Evolutionary conservation across 441 rosid genomes (phyloP).

Genomic region (Gossypium trilobum): DNA sequence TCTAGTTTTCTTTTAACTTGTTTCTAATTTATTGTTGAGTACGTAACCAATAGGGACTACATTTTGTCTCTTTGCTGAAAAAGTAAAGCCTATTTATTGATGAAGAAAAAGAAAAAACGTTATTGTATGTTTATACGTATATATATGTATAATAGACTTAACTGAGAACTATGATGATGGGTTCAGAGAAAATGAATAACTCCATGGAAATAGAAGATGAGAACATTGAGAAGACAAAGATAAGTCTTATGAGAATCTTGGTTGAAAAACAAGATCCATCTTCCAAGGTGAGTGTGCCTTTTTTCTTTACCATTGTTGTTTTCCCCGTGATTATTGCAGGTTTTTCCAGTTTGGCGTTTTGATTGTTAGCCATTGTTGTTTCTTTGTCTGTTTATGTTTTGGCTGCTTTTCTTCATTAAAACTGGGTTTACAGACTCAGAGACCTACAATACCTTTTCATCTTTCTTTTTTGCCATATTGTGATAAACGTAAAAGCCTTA

Average conservation of each 20-base stretch:
- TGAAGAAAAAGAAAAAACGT: background rate
- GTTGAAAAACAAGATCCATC: slow-evolving; percentile 34
- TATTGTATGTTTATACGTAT: background rate
- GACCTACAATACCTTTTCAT: background rate
- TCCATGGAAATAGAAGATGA: background rate
- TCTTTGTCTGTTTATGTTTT: background rate
- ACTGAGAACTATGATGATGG: background rate
- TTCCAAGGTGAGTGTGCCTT: slow-evolving; percentile 28
- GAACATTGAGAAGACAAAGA: slow-evolving; percentile 21
- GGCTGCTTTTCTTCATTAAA: background rate
- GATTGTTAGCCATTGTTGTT: background rate
- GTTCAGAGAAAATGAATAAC: background rate
- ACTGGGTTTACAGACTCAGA: background rate
- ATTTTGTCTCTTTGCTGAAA: background rate
- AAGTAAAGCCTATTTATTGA: background rate
- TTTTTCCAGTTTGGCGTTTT: background rate
- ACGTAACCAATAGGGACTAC: background rate
- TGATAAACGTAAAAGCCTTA: background rate
- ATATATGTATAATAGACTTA: background rate
- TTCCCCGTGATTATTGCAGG: background rate
- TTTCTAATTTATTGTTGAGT: background rate
- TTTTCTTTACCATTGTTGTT: background rate
- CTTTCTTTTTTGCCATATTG: background rate
- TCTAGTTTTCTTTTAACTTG: background rate
- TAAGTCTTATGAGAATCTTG: slow-evolving; percentile 26